Evolutionary conservation across 225 moss, liverwort and hornwort genomes (phyloP), one percentile per base, ranked within the genome.

Genomic region (Physcomitrellopsis africana): DNA sequence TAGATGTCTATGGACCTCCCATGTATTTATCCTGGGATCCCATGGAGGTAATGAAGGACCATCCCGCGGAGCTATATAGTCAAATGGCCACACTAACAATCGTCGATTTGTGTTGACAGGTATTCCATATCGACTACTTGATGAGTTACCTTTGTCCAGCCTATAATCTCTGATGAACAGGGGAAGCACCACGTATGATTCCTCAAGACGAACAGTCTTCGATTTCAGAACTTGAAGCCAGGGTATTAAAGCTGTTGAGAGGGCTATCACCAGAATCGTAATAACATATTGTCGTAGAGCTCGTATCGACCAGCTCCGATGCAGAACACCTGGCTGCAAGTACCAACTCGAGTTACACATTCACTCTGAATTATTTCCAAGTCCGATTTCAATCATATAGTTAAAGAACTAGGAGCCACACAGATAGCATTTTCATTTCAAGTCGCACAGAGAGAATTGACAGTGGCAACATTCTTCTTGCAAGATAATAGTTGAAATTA

Each of bases 111-210:
- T 59, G 1, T 65, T 69, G 1, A 1, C 3, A 27, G 6, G 4
- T 2, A 26, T 68, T 56, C 10, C 63, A 7, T 27, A 0, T n/a
- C 8, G 62, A 9, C 2, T 52, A 43, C 8, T 67, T 6, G 65
- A 17, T 29, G 8, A 0, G 45, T 53, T 42, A 5, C 26, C 69
- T 11, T 10, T 17, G 17, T 79, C 27, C 0, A 72, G 2, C 60
- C 60, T 67, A 55, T 46, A 54, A 0, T 71, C 80, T 1, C 26
- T 80, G 1, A 55, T 42, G 5, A 77, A 83, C 14, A 86, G 7
- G 41, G 80, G 78, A 60, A 83, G 67, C 2, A 83, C 41, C 23
- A 81, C 15, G 41, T 77, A 74, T 15, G 77, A 64, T 47, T 78
- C 65, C 6, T 18, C 48, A 53, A 41, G 60, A 22, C 3, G 54